These are phyloP conservation scores for Candida ficus DNA, from an alignment of 805 yeast genomes.

Conservation along the genomic window DNA sequence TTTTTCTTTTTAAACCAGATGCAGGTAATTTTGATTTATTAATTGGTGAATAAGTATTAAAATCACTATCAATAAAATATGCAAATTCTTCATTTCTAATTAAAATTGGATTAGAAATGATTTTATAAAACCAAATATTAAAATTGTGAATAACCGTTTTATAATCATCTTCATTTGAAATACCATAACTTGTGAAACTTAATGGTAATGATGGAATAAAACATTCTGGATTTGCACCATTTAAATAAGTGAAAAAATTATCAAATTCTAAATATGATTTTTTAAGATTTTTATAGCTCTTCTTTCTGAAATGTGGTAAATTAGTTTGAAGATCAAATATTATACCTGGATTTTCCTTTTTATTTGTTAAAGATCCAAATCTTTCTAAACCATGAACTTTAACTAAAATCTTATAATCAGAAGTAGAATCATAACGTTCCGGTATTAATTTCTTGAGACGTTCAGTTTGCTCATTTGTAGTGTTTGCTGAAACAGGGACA, in stretches of 20 bases:
- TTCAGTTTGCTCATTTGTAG: conserved; percentile 4
- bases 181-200: conserved; percentile 70
- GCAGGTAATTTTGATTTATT: conserved; percentile 63
- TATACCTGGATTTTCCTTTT: conserved; percentile 74
- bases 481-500: not conserved
- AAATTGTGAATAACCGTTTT: conserved; percentile 49
- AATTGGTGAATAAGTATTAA: conserved; percentile 42
- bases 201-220: conserved; percentile 87
- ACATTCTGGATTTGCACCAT: conserved; percentile 82
- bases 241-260: conserved; percentile 70
- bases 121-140: conserved; percentile 83
- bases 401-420: conserved; percentile 40
- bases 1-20: conserved; percentile 81
- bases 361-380: conserved; percentile 43
- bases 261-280: conserved; percentile 77
- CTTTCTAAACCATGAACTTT: conserved; percentile 68
- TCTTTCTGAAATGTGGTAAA: conserved; percentile 71
- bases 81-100: conserved; percentile 85
- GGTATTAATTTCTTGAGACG: conserved; percentile 15
- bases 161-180: conserved; percentile 79
- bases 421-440: conserved; percentile 21
- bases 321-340: conserved; percentile 66
- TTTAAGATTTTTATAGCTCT: conserved; percentile 64
- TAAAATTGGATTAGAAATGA: conserved; percentile 70
- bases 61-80: conserved; percentile 75